Evolutionary conservation across 495 filamentous ascomycete species (phyloP).

Genomic region (Aspergillus bertholletiae): DNA sequence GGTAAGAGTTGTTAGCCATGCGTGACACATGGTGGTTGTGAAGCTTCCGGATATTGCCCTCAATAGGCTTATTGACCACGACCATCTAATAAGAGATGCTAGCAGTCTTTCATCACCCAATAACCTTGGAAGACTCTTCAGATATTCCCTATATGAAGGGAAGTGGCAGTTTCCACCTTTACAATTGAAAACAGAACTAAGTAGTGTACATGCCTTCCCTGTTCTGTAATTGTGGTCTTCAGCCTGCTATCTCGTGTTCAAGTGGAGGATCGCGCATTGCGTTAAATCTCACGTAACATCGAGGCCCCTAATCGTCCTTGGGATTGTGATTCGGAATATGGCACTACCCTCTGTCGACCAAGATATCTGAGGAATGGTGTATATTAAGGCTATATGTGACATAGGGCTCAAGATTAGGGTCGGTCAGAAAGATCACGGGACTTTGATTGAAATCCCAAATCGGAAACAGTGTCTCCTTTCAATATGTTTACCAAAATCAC

Average conservation of each 20-base stretch:
- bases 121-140: neutral
- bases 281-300: neutral
- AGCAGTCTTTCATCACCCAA: too few relatives aligned
- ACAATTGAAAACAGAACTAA: too few relatives aligned
- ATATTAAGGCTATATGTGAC: neutral
- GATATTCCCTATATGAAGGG: too few relatives aligned
- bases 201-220: neutral
- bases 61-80: neutral
- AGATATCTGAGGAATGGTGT: neutral
- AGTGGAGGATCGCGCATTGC: neutral
- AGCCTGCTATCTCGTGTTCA: neutral
- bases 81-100: too few relatives aligned
- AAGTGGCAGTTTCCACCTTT: too few relatives aligned
- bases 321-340: too few relatives aligned
- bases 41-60: neutral
- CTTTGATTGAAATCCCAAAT: neutral
- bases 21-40: neutral
- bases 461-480: neutral
- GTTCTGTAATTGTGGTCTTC: neutral
- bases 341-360: neutral
- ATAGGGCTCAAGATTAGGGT: slow-evolving; percentile 14
- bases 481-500: too few relatives aligned
- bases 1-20: neutral
- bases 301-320: too few relatives aligned
- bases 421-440: slow-evolving; percentile 5